Base-by-base conservation (phyloP, 2,329 filamentous ascomycete species). In the Onygenales sp. region DNA sequence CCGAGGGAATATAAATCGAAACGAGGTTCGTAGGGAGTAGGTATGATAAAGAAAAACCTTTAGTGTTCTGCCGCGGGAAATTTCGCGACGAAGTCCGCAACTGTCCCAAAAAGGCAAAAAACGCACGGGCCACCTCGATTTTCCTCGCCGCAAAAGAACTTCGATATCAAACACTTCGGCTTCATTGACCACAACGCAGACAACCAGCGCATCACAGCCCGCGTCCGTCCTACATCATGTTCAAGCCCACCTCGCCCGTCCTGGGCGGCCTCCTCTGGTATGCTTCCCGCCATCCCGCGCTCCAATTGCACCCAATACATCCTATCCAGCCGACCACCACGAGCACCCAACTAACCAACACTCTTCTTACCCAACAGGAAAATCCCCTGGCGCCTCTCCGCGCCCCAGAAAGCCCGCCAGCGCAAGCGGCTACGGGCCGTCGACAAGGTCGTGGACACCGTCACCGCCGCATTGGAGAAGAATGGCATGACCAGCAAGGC, bases 351-450 rank as follows among this genome's bases (percentile, higher is more conserved):
- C 39, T 47, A 7, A 55, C 38, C 10, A 42, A 45, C 46, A 21
- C 31, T 54, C 53, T 54, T 52, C 58, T 53, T 44, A 35, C 47
- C 38, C 50, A 78, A 61, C 63, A 84, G 88, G 93, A 98, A 98
- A 83, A 90, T 87, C 64, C 93, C 93, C 62, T 98, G 91, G 91
- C 86, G 93, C 57, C 83, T 98, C 66, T 98, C 93, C 55, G 79
- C 82, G 61, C 89, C 89, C 69, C 91, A 95, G 73, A 97, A 97
- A 74, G 81, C 84, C 59, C 86, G 91, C 53, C 91, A 96, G 65
- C 83, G 91, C 59, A 79, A 85, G 69, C 86, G 91, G 46, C 79
- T 96, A 58, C 85, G 87, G 58, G 83, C 85, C 52, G 91, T 98
- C 59, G 93, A 98, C 73, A 79, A 78, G 46, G 84, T 97, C n/a